These are phyloP conservation scores for Hymenoscyphus occultus DNA, from an alignment of 2,329 filamentous ascomycete species.

Conservation along the genomic window DNA sequence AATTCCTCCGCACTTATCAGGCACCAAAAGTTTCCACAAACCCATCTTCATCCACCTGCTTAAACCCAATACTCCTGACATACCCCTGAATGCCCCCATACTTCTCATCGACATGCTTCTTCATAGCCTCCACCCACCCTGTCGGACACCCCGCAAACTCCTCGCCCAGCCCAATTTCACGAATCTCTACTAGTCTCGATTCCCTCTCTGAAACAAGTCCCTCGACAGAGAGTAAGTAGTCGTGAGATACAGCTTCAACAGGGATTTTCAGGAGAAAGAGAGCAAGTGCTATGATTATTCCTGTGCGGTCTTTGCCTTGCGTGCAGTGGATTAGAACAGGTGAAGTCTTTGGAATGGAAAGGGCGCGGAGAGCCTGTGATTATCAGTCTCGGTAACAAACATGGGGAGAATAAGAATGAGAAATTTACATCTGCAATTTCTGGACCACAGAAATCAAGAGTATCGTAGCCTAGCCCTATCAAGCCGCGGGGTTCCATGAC, in stretches of 20 bases:
- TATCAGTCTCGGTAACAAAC: background rate
- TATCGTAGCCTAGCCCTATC: constrained; percentile 65
- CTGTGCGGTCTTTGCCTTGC: constrained; percentile 83
- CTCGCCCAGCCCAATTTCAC: constrained; percentile 67
- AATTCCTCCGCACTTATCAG: background rate
- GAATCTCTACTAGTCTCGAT: constrained; percentile 64
- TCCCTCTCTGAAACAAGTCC: constrained; percentile 61
- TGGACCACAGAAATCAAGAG: constrained; percentile 61
- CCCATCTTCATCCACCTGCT: constrained; percentile 30
- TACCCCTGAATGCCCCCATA: constrained; percentile 69
- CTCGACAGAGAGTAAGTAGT: constrained; percentile 67
- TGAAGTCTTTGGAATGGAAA: constrained; percentile 48
- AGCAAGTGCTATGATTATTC: constrained; percentile 65
- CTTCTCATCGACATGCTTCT: constrained; percentile 53
- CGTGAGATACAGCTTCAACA: constrained; percentile 58
- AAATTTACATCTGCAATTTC: constrained; percentile 52
- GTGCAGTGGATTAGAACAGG: constrained; percentile 79
- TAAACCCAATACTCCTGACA: constrained; percentile 60
- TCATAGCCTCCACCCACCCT: constrained; percentile 60
- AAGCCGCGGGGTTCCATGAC: constrained; percentile 73
- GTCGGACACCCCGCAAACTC: constrained; percentile 66
- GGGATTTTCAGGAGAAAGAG: constrained; percentile 62
- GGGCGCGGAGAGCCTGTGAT: constrained; percentile 45
- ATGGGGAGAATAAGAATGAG: background rate
- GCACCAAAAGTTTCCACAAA: constrained; percentile 15